Evolutionary conservation across 352 stramenopile genomes (phyloP), one percentile per base, ranked within the genome.

Genomic region (Globisporangium mamillatum): DNA sequence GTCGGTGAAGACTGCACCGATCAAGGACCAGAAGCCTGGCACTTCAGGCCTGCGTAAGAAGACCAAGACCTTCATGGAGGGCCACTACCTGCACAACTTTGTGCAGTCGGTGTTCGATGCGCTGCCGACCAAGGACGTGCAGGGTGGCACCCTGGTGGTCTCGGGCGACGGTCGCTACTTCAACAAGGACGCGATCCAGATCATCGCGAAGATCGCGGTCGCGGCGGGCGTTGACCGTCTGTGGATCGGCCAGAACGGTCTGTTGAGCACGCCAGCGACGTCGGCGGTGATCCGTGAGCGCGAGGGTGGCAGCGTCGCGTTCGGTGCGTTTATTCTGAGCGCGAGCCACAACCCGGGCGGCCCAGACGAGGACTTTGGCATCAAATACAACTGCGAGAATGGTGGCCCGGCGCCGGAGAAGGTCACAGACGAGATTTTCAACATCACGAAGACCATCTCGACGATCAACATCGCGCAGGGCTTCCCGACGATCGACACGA

Each of bases 341-440:
- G 97, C 98, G 4, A 98, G 89, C 79, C 98, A 99, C 88, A 99
- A 99, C 86, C 97, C 98, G 44, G 98, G 97, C 76, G 98, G 97
- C 41, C 95, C 96, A 56, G 92, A 98, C 66, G 97, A 98, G 77
- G 97, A 99, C 82, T 99, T 99, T 75, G 98, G 98, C 61, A 98
- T 99, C 72, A 99, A 99, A 78, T 99, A 99, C 89, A 99, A 99
- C 83, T 97, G 77, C 61, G 92, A 97, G 74, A 99, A 99, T 86
- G 98, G 98, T 62, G 97, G 98, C 44, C 97, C 97, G 4, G 97
- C 97, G 22, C 93, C 94, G 7, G 97, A 99, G 81, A 95, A 97
- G 71, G 87, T 99, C 61, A 99, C 98, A 46, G 85, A 99, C 68
- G 92, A 90, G 62, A 99, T 99, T 70, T 99, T 96, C 80, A 79